Evolutionary conservation across 495 filamentous ascomycete genomes (phyloP).

Genomic region (Annulohypoxylon moriforme): DNA sequence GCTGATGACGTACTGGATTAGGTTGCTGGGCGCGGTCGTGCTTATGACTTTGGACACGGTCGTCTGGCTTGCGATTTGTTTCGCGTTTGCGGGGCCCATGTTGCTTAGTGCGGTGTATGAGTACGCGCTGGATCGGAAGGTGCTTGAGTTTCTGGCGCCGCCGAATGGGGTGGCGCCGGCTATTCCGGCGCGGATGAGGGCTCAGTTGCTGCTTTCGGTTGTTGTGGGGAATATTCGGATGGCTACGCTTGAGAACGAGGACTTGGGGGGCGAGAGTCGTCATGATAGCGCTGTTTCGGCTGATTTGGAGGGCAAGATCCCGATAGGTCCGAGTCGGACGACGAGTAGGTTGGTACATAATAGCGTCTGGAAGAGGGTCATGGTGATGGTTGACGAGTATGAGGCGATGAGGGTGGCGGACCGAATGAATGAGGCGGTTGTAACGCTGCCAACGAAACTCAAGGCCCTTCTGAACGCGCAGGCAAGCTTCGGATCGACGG

Average conservation of each 20-base stretch:
- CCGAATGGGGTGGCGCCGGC: slow-evolving; percentile 20
- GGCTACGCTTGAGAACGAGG: slow-evolving; percentile 41
- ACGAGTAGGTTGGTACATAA: slow-evolving; percentile 41
- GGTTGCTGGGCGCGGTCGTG: slow-evolving; percentile 42
- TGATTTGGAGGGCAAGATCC: slow-evolving; percentile 21
- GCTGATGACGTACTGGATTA: slow-evolving; percentile 41
- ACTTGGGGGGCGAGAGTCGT: slow-evolving; percentile 6
- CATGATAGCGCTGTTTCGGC: slow-evolving; percentile 14
- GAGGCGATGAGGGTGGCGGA: slow-evolving; percentile 20
- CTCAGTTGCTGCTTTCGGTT: slow-evolving; percentile 46
- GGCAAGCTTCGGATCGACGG: slow-evolving; percentile 57
- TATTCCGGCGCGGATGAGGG: slow-evolving; percentile 40
- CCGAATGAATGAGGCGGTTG: slow-evolving; percentile 3
- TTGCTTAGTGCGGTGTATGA: slow-evolving; percentile 55
- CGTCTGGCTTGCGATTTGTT: slow-evolving; percentile 51
- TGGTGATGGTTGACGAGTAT: slow-evolving; percentile 45
- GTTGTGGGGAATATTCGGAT: slow-evolving; percentile 53
- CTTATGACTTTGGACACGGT: slow-evolving; percentile 51
- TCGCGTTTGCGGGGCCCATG: slow-evolving; percentile 56
- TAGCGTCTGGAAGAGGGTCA: slow-evolving; percentile 44
- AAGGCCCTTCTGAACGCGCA: slow-evolving; percentile 47
- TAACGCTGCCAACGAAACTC: slow-evolving; percentile 44
- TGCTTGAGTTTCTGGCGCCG: slow-evolving; percentile 44
- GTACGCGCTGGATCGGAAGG: slow-evolving; percentile 51
- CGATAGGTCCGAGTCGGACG: background rate